phyloP scores from a whole-genome alignment of 2,329 filamentous ascomycete genomes.

The Arthrobotrys sphaeroides region DNA sequence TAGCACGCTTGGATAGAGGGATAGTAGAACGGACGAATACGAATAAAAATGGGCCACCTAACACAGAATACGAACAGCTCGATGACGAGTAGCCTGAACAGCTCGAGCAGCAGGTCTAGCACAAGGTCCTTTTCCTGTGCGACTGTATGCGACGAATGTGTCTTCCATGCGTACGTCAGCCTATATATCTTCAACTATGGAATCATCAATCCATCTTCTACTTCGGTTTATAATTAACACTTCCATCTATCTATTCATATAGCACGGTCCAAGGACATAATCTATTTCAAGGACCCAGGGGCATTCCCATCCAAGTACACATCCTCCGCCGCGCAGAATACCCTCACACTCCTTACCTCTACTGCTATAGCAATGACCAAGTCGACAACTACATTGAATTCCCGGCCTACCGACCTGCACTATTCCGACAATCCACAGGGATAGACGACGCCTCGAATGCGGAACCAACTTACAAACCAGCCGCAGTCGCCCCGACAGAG shows the following conservation, averaged over 20 bases:
- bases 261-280: slow-evolving; percentile 48
- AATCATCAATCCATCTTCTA: too few species aligned
- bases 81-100: slow-evolving; percentile 43
- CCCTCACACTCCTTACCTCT: slow-evolving; percentile 50
- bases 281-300: slow-evolving; percentile 42
- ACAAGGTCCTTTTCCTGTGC: slow-evolving; percentile 48
- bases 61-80: slow-evolving; percentile 53
- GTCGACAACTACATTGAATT: slow-evolving; percentile 53
- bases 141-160: slow-evolving; percentile 47
- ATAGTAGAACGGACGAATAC: slow-evolving; percentile 22
- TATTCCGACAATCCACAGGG: slow-evolving; percentile 37
- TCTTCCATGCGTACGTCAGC: slow-evolving; percentile 48
- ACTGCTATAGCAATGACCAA: slow-evolving; percentile 48
- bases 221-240: background rate
- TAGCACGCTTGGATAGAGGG: background rate
- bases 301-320: slow-evolving; percentile 44
- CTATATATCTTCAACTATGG: background rate
- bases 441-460: slow-evolving; percentile 22
- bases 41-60: slow-evolving; percentile 44
- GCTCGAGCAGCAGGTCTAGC: slow-evolving; percentile 51
- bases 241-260: background rate
- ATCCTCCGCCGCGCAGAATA: slow-evolving; percentile 47
- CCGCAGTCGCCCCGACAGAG: slow-evolving; percentile 19
- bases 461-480: slow-evolving; percentile 16
- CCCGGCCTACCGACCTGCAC: slow-evolving; percentile 38